phyloP scores from a whole-genome alignment of 2,329 filamentous ascomycete genomes.

The Chaetothyriales sp. region DNA sequence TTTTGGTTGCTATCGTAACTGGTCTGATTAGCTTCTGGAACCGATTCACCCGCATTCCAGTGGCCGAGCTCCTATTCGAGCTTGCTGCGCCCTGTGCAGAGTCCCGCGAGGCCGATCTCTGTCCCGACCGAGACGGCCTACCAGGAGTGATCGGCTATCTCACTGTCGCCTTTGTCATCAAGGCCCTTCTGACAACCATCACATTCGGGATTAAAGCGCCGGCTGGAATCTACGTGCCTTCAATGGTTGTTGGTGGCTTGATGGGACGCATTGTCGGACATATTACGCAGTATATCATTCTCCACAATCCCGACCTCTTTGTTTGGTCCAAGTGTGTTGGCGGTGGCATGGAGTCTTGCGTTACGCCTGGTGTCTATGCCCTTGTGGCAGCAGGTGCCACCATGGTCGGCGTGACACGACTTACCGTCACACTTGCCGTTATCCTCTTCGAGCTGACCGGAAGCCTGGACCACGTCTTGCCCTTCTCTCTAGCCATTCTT shows the following conservation, averaged over 20 bases:
- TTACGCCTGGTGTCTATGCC: conserved; percentile 93
- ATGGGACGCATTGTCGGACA: conserved; percentile 83
- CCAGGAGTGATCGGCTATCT: conserved; percentile 58
- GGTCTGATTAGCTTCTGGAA: conserved; percentile 89
- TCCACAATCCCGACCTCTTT: conserved; percentile 54
- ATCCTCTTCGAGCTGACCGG: conserved; percentile 94
- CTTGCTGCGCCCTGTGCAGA: conserved; percentile 74
- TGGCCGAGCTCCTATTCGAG: conserved; percentile 80
- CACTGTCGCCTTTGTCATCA: conserved; percentile 69
- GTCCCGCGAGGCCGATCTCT: conserved; percentile 59
- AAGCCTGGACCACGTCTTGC: conserved; percentile 84
- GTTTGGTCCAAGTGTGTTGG: conserved; percentile 59
- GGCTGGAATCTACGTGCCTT: conserved; percentile 92
- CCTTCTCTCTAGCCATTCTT: conserved; percentile 80
- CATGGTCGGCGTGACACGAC: conserved; percentile 90
- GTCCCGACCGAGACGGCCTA: conserved; percentile 64
- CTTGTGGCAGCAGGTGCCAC: conserved; percentile 88
- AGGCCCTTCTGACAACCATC: conserved; percentile 71
- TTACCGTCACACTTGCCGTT: conserved; percentile 85
- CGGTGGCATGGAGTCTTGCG: conserved; percentile 54
- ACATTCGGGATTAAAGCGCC: conserved; percentile 96
- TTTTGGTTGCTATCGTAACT: conserved; percentile 72
- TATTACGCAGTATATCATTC: conserved; percentile 62
- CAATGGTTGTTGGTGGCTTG: conserved; percentile 93
- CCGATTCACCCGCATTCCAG: conserved; percentile 69